Conservation (phyloP, 1,284 basidiomycete genomes). For the Fomitopsis palustris region DNA sequence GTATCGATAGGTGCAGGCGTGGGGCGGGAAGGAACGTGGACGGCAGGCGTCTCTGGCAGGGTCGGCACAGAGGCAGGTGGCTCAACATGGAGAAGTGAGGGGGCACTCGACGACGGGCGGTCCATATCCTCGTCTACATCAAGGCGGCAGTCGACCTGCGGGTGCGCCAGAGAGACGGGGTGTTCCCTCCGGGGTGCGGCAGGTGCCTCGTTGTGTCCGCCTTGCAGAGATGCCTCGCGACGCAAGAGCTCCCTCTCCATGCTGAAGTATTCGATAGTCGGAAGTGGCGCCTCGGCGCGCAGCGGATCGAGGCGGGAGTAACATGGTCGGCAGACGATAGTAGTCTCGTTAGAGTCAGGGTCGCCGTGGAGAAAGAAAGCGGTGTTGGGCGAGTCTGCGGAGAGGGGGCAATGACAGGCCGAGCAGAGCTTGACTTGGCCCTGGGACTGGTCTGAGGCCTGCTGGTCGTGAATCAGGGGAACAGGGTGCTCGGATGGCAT, state of each 20-base stretch:
- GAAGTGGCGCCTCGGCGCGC: conserved; percentile 14
- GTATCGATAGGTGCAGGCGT: conserved; percentile 18
- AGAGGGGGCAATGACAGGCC: conserved; percentile 32
- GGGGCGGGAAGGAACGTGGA: conserved; percentile 12
- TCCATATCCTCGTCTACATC: conserved; percentile 32
- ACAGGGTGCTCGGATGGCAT: conserved; percentile 35
- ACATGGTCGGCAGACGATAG: conserved; percentile 34
- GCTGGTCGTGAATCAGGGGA: conserved; percentile 18
- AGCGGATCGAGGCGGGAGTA: conserved; percentile 24
- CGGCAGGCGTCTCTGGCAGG: conserved; percentile 7
- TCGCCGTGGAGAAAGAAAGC: conserved; percentile 26
- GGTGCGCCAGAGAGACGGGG: conserved; percentile 15
- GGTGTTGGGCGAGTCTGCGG: conserved; percentile 27
- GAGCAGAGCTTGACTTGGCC: conserved; percentile 35
- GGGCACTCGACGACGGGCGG: conserved; percentile 10
- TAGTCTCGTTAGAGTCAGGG: conserved; percentile 29
- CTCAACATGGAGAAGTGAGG: conserved; percentile 10
- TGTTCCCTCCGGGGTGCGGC: conserved; percentile 17
- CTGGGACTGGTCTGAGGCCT: conserved; percentile 25
- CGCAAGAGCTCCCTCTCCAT: conserved; percentile 27
- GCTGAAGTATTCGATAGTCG: conserved; percentile 21
- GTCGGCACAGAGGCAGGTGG: conserved; percentile 4
- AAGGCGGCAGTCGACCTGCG: conserved; percentile 22
- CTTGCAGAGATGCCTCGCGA: conserved; percentile 27
- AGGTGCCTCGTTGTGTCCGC: conserved; percentile 27